phyloP scores from a whole-genome alignment of 129 eudicot genomes.

The Escallonia rubra region DNA sequence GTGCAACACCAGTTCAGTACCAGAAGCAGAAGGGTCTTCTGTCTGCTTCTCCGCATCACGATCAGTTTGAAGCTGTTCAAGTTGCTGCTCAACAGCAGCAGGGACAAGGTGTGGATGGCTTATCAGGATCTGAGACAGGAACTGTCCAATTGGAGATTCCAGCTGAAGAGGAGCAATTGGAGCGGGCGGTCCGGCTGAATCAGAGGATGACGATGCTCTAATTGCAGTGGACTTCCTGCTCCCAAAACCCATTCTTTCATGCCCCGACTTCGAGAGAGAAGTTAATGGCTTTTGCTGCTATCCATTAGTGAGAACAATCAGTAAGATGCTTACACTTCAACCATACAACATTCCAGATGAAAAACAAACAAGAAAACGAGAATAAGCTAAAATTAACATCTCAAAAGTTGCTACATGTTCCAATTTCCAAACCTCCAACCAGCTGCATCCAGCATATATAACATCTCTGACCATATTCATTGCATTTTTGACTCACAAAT shows the following conservation, averaged over 20 bases:
- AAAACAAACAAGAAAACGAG: not conserved
- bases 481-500: too few species aligned
- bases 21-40: conserved; percentile 55
- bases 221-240: conserved; percentile 38
- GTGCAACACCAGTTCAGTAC: conserved; percentile 82
- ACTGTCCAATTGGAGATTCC: conserved; percentile 93
- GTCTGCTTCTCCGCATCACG: conserved; percentile 70
- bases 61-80: conserved; percentile 88
- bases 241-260: conserved; percentile 21
- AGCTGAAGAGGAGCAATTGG: conserved; percentile 93
- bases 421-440: too few species aligned
- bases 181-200: conserved; percentile 42
- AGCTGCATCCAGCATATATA: not conserved
- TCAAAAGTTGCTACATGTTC: too few species aligned
- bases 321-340: not conserved
- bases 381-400: not conserved
- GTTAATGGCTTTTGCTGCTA: conserved; percentile 32
- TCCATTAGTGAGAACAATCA: not conserved
- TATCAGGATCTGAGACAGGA: conserved; percentile 64
- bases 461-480: too few species aligned
- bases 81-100: conserved; percentile 98
- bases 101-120: conserved; percentile 98
- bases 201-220: conserved; percentile 69
- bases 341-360: too few species aligned
- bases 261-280: conserved; percentile 32